phyloP scores from a whole-genome alignment of 1,139 yeast species.

The Lodderomyces jiufengensis region DNA sequence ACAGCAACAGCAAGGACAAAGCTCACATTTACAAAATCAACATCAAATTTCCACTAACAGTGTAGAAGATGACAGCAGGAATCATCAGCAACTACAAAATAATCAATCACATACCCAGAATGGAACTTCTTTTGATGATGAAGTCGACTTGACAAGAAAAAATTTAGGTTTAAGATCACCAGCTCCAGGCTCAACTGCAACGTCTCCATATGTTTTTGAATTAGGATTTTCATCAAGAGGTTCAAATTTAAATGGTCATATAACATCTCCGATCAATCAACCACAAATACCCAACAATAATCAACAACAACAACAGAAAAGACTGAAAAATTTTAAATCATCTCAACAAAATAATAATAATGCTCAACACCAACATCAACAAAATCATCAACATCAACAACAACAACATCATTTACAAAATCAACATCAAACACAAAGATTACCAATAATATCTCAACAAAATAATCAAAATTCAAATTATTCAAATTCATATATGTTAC shows the following conservation, averaged over 20 bases:
- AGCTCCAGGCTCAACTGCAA: slow-evolving; percentile 13
- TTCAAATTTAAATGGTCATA: slow-evolving; percentile 9
- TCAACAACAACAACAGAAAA: slow-evolving; percentile 5
- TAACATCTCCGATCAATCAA: slow-evolving; percentile 6
- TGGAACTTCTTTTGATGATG: slow-evolving; percentile 12
- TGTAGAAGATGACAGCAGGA: neutral
- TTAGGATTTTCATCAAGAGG: slow-evolving; percentile 13
- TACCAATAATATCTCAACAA: neutral
- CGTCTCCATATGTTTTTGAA: slow-evolving; percentile 18
- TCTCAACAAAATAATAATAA: slow-evolving; percentile 5
- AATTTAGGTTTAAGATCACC: slow-evolving; percentile 14
- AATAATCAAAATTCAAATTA: slow-evolving; percentile 1
- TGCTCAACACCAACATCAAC: neutral
- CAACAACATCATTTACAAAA: slow-evolving; percentile 5
- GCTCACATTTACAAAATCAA: neutral
- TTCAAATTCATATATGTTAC: slow-evolving; percentile 16
- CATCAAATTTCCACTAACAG: neutral
- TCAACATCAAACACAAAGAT: slow-evolving; percentile 9
- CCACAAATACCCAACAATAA: slow-evolving; percentile 3
- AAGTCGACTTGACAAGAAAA: slow-evolving; percentile 12
- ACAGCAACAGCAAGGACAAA: slow-evolving; percentile 6
- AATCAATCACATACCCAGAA: neutral
- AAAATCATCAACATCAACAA: slow-evolving; percentile 6
- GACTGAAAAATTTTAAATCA: neutral
- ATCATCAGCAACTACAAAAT: slow-evolving; percentile 1